Percentiles rank a stretch among this genome's conserved stretches.
These are phyloP conservation scores for Pythium myriotylum DNA, from an alignment of 352 stramenopile species.

Conservation along the genomic window DNA sequence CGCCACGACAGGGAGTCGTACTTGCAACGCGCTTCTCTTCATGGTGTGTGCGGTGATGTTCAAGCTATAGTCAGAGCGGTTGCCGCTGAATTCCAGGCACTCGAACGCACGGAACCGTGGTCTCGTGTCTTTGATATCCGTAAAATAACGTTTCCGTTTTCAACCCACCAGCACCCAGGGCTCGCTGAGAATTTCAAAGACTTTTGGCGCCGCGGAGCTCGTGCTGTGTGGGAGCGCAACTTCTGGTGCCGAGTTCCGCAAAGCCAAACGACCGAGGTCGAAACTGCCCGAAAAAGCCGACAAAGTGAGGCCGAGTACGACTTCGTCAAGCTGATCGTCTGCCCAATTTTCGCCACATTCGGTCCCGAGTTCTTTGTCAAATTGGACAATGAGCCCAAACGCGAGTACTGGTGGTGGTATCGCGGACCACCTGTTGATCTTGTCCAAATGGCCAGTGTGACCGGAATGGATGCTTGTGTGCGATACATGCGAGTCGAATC, in stretches of 20 bases:
- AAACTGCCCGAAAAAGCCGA: background rate
- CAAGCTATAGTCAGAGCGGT: background rate
- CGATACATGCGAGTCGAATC: conserved; percentile 1
- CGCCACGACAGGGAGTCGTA: too few species aligned
- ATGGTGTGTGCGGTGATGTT: background rate
- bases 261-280: background rate
- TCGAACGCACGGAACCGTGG: too few species aligned
- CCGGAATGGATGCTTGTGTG: background rate
- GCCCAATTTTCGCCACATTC: background rate
- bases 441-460: background rate
- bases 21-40: too few species aligned
- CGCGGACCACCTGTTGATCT: conserved; percentile 1
- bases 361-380: conserved; percentile 5
- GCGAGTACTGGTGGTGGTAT: conserved; percentile 13
- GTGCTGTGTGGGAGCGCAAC: background rate
- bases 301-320: background rate
- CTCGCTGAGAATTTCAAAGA: background rate
- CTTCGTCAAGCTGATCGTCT: background rate
- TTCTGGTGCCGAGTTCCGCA: conserved; percentile 5
- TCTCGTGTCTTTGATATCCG: conserved; percentile 6
- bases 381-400: background rate
- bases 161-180: background rate
- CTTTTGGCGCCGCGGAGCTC: background rate
- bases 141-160: conserved; percentile 10
- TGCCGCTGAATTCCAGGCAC: background rate